A percentile compares a stretch with the other conserved stretches of the same genome.
phyloP scores from a whole-genome alignment of 768 basidiomycete species.

The Russula sp. region DNA sequence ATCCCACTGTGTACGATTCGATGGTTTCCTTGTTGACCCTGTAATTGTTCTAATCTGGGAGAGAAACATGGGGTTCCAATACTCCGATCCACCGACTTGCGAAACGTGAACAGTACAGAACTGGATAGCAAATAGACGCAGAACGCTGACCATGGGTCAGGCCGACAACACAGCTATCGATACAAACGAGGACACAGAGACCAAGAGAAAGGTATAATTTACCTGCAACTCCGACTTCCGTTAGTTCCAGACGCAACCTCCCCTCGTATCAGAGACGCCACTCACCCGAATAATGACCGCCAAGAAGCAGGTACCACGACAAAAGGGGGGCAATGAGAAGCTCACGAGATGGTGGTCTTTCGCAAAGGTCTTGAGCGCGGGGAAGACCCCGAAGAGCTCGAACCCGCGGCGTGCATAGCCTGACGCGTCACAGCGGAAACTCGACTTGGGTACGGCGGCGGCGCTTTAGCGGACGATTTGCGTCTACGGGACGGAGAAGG shows the following conservation, averaged over 20 bases:
- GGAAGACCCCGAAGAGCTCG: slow-evolving; percentile 15
- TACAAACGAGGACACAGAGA: slow-evolving; percentile 7
- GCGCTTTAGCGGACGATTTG: slow-evolving; percentile 1
- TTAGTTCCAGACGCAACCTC: not conserved
- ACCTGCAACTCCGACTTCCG: slow-evolving; percentile 1
- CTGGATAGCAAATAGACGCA: slow-evolving; percentile 1
- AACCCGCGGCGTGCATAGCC: slow-evolving; percentile 15
- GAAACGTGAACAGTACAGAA: not conserved
- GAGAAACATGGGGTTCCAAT: not conserved
- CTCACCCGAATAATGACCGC: slow-evolving; percentile 8
- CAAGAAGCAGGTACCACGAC: not conserved
- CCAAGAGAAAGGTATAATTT: slow-evolving; percentile 14
- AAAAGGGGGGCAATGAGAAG: not conserved
- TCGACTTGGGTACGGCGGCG: slow-evolving; percentile 7
- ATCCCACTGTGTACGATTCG: not conserved
- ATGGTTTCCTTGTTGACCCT: not conserved
- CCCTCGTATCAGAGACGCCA: not conserved
- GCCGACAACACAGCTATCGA: slow-evolving; percentile 7
- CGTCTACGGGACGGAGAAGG: slow-evolving; percentile 8
- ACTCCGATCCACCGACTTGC: not conserved
- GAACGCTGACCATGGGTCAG: not conserved
- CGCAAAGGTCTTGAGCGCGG: slow-evolving; percentile 23
- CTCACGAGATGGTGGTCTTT: slow-evolving; percentile 10
- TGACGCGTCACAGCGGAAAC: slow-evolving; percentile 16
- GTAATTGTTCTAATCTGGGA: slow-evolving; percentile 11